phyloP scores from a whole-genome alignment of 1,284 basidiomycete species.

The Apiotrichum sp. region DNA sequence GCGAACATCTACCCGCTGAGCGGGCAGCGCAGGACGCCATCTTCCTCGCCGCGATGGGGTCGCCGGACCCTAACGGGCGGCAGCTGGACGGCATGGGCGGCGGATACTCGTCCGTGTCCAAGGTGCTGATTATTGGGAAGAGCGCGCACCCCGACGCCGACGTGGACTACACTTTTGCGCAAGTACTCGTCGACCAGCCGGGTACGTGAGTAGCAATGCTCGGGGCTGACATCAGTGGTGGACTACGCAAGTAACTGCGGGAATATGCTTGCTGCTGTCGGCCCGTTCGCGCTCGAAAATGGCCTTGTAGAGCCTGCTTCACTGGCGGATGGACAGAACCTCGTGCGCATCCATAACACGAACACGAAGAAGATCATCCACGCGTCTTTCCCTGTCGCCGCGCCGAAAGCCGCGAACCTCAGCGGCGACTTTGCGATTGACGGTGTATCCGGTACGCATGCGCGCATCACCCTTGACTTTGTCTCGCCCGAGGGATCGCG shows the following conservation, averaged over 20 bases:
- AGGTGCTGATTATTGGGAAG: conserved; percentile 63
- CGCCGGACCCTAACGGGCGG: conserved; percentile 67
- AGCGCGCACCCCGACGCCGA: conserved; percentile 22
- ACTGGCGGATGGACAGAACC: conserved; percentile 8
- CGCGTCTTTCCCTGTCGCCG: conserved; percentile 5
- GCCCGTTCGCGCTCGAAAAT: conserved; percentile 31
- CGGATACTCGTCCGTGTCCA: conserved; percentile 69
- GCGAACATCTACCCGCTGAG: conserved; percentile 52
- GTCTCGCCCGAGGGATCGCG: conserved; percentile 60
- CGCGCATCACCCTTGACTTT: conserved; percentile 62
- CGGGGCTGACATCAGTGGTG: conserved; percentile 10
- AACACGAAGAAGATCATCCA: conserved; percentile 17
- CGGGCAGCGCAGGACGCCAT: conserved; percentile 56
- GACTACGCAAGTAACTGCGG: conserved; percentile 35
- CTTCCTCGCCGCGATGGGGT: conserved; percentile 73
- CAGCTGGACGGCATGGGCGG: conserved; percentile 72
- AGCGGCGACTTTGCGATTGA: conserved; percentile 52
- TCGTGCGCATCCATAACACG: conserved; percentile 16
- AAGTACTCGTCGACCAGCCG: conserved; percentile 17
- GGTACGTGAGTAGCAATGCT: conserved; percentile 3
- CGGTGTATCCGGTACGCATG: conserved; percentile 61
- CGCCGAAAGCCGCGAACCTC: conserved; percentile 55
- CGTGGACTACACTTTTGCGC: conserved; percentile 30
- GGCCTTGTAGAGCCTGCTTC: conserved; percentile 2
- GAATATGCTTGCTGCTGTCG: conserved; percentile 32